These are phyloP conservation scores for Cymodocea nodosa DNA, from an alignment of 116 monocot genomes.

Conservation along the genomic window DNA sequence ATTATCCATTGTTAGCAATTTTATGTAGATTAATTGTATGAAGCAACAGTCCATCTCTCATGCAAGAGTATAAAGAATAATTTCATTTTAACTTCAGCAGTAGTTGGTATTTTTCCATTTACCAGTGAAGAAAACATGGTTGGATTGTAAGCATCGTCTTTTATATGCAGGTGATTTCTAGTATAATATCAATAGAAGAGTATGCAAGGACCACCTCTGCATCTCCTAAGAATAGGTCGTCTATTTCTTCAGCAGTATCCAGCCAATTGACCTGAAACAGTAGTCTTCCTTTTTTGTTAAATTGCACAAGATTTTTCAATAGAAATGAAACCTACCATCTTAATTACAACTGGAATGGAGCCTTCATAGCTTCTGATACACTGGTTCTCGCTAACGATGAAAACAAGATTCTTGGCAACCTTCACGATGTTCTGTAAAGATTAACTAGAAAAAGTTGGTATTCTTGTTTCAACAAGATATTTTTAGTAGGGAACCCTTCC, in stretches of 20 bases:
- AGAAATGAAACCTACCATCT: constrained; percentile 26
- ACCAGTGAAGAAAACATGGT: not conserved
- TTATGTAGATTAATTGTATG: too few relatives aligned
- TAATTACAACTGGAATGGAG: constrained; percentile 60
- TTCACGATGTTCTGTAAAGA: not conserved
- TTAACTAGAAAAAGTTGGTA: too few relatives aligned
- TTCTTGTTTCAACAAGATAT: too few relatives aligned
- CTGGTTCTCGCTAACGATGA: constrained; percentile 41
- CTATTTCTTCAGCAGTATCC: constrained; percentile 63
- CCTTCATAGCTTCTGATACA: constrained; percentile 38
- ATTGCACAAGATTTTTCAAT: not conserved
- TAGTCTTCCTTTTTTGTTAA: not conserved
- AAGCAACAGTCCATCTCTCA: too few relatives aligned
- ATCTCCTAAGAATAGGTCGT: constrained; percentile 79
- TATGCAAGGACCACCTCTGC: constrained; percentile 32
- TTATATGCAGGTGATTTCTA: too few relatives aligned
- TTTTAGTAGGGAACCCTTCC: too few relatives aligned
- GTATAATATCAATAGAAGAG: too few relatives aligned
- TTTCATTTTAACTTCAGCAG: too few relatives aligned
- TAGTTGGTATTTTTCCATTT: not conserved
- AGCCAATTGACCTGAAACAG: constrained; percentile 52
- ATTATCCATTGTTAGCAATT: too few relatives aligned
- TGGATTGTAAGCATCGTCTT: not conserved
- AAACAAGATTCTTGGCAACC: constrained; percentile 36
- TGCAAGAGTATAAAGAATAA: too few relatives aligned